Evolutionary conservation across 805 yeast species (phyloP).

Genomic region (Saccharomyces kudriavzevii): DNA sequence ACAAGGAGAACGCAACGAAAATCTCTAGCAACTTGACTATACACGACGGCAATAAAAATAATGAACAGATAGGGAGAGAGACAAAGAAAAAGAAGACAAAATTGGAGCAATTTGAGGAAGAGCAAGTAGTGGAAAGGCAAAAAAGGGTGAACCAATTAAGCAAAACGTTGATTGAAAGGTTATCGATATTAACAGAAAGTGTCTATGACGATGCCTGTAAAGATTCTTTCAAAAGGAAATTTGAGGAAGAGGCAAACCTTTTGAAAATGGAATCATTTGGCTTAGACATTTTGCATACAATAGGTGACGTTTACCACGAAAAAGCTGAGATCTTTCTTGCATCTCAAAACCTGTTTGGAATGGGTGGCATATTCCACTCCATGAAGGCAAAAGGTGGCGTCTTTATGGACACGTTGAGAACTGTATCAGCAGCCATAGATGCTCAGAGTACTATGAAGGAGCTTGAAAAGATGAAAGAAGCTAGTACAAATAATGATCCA

Average conservation of each 20-base stretch:
- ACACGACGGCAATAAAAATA: not conserved
- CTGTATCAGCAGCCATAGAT: conserved; percentile 66
- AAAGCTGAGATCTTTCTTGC: conserved; percentile 60
- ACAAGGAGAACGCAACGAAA: not conserved
- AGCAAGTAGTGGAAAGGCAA: conserved; percentile 56
- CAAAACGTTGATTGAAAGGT: conserved; percentile 45
- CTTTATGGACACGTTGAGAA: conserved; percentile 61
- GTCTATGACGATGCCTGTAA: conserved; percentile 54
- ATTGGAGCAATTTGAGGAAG: conserved; percentile 64
- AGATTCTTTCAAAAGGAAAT: conserved; percentile 52
- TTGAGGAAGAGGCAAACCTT: conserved; percentile 74
- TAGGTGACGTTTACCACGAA: conserved; percentile 60
- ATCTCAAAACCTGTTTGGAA: conserved; percentile 53
- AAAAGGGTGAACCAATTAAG: conserved; percentile 58
- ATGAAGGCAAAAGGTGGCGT: conserved; percentile 68
- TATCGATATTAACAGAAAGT: conserved; percentile 56
- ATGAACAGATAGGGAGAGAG: conserved; percentile 3
- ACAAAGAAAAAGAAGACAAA: conserved; percentile 33
- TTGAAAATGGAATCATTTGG: conserved; percentile 80
- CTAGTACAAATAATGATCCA: conserved; percentile 33
- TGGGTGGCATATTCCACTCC: conserved; percentile 67
- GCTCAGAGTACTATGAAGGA: conserved; percentile 76
- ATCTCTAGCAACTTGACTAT: not conserved
- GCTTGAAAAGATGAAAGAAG: conserved; percentile 56
- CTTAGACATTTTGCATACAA: conserved; percentile 67